Base-by-base conservation (phyloP, 2,329 filamentous ascomycete species). In the Chaetothyriales sp. region DNA sequence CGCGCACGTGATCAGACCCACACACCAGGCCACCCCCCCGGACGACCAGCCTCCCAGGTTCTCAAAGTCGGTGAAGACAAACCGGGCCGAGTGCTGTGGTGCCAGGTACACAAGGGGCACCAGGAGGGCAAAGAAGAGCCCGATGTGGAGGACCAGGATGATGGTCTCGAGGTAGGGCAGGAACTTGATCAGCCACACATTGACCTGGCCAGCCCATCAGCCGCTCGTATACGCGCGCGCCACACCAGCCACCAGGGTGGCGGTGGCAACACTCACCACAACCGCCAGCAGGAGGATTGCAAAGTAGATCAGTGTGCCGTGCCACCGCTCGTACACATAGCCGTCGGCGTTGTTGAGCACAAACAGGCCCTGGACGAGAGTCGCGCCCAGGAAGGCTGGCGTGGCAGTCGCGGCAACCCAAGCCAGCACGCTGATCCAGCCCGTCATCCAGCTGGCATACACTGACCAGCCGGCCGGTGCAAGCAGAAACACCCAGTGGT, bases 31-130 rank as follows among this genome's bases (percentile, higher is more conserved):
- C 6, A 75, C 46, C 0, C 67, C 73, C 29, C 71, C 62, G 0
- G 64, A 67, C 5, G 62, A 56, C 72, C 72, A 77, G 0, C 63
- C 68, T 1, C 72, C 70, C 0, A 66, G 63, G 49, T 75, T 76
- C n/a, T 64, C 56, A 43, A 73, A 73, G 0, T 64, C 66, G 0
- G 60, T 64, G 52, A 77, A 77, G 1, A 77, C 69, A n/a, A 67
- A 65, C 0, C 61, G 53, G 5, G 65, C 52, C 43, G 61, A 58
- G 46, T 64, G 62, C 51, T 66, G 63, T 15, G 65, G 62, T 15
- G 61, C 58, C 7, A 68, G 59, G 46, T 65, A 58, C 8, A 69
- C 59, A 18, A 70, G 52, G 1, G 66, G 63, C 4, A 71, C 62
- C 4, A 69, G 44, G 44, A 70, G 59, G 5, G 63, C 67, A 46